Base-by-base conservation (phyloP, 352 stramenopile species). In the Phytophthora tubulina region DNA sequence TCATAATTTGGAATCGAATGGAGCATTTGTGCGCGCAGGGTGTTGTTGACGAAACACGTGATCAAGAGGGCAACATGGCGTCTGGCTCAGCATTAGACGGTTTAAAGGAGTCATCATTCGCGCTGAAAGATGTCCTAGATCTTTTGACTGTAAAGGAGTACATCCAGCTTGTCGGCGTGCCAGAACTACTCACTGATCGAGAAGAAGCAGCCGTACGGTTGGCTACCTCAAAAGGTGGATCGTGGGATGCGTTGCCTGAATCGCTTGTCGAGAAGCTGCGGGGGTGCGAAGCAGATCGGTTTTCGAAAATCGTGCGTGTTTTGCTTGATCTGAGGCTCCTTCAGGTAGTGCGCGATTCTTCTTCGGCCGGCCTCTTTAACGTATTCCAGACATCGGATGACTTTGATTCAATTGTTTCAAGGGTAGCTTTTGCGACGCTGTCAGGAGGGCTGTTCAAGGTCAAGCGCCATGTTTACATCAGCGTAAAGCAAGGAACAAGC, bases 321-420 rank as follows among this genome's bases (percentile, higher is more conserved):
- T 68, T 96, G 6, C 82, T 94, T 31, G 87, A 95, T 60, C 51
- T 96, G 21, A 76, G 75, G 2, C 72, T 96, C 9, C 46, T 96
- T 3, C 63, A 90, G 39, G 73, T 91, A 13, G 76, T 84, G 33
- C 80, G 72, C 32, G 81, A 91, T 42, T 79, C 81, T 6, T 92
- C 86, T n/a, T 92, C 85, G 0, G 67, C 72, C 8, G 72, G 85
- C 15, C 68, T 94, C 4, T 64, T 94, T 15, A 80, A 82, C 42
- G 76, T 81, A 9, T 84, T 93, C 32, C 82, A 79, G 27, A 74
- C 74, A 21, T 86, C 85, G 0, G 78, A 88, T 41, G 84, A 93
- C 49, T 92, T 94, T 50, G 87, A 94, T 62, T 80, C 84, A 15
- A 81, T 89, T 41, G 86, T 94, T 59, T 94, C 87, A 4, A 83